Conservation (phyloP, 1,139 yeast genomes). For the Debaryomycetaceae sp. region DNA sequence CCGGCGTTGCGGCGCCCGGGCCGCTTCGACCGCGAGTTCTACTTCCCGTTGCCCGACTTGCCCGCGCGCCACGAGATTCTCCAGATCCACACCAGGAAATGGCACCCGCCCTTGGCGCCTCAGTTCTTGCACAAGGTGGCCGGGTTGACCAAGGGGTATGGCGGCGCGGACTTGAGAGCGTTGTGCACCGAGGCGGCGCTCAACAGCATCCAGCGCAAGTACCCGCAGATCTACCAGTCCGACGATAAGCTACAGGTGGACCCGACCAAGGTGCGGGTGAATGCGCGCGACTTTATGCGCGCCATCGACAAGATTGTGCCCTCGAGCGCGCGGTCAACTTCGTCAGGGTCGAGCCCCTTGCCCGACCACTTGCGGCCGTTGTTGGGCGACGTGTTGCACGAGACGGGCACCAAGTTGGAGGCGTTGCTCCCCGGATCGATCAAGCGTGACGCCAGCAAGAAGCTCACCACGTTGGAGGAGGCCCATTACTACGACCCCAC, state of each 20-base stretch:
- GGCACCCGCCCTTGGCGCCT: slow-evolving; percentile 70
- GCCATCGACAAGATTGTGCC: slow-evolving; percentile 89
- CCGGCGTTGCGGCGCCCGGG: slow-evolving; percentile 98
- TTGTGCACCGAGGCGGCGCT: slow-evolving; percentile 95
- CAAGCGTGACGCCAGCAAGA: slow-evolving; percentile 32
- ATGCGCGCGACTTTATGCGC: slow-evolving; percentile 81
- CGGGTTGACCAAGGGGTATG: slow-evolving; percentile 85
- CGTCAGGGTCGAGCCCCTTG: slow-evolving; percentile 70
- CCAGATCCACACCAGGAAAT: slow-evolving; percentile 79
- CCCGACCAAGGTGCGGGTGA: slow-evolving; percentile 66
- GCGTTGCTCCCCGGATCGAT: slow-evolving; percentile 58
- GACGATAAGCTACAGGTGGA: slow-evolving; percentile 71
- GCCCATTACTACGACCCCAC: slow-evolving; percentile 63
- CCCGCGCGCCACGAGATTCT: slow-evolving; percentile 76
- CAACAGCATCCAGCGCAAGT: slow-evolving; percentile 83
- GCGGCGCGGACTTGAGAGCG: slow-evolving; percentile 96
- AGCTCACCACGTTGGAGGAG: slow-evolving; percentile 60
- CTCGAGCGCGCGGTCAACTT: slow-evolving; percentile 82
- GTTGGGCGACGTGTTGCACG: slow-evolving; percentile 44
- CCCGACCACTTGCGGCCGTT: slow-evolving; percentile 71
- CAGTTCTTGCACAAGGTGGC: slow-evolving; percentile 68
- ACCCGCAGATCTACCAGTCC: slow-evolving; percentile 87
- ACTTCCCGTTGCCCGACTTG: slow-evolving; percentile 87
- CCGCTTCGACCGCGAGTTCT: slow-evolving; percentile 93
- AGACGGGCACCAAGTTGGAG: slow-evolving; percentile 47